Percentiles rank a stretch among this genome's conserved stretches.
Conservation (phyloP, 371 early-diverging fungal species). For the Parasitella parasitica region DNA sequence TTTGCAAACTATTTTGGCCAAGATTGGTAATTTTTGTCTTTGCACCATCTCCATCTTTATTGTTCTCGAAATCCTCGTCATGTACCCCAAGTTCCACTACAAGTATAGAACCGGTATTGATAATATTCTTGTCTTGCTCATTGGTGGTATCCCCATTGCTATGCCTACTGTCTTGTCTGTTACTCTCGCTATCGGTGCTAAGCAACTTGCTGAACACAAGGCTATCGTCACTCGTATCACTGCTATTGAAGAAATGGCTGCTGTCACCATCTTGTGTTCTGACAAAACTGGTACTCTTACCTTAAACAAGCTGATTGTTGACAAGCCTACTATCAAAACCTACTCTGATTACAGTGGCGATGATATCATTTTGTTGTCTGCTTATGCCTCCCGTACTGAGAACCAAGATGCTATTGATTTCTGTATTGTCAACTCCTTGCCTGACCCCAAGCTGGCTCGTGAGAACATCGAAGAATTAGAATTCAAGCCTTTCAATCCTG, state of each 20-base stretch:
- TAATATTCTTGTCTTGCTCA: constrained; percentile 74
- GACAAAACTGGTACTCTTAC: constrained; percentile 98
- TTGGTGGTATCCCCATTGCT: constrained; percentile 82
- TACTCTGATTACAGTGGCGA: constrained; percentile 59
- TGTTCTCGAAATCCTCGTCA: constrained; percentile 78
- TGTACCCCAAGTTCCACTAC: constrained; percentile 79
- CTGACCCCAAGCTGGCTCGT: constrained; percentile 60
- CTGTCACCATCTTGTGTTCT: constrained; percentile 90
- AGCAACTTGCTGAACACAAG: constrained; percentile 90
- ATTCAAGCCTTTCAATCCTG: constrained; percentile 91
- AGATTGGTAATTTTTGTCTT: constrained; percentile 90
- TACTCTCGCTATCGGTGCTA: constrained; percentile 93
- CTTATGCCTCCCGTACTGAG: constrained; percentile 72
- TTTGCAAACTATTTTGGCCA: constrained; percentile 85
- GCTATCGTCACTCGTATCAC: constrained; percentile 90
- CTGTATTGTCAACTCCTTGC: constrained; percentile 70
- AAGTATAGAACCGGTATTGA: constrained; percentile 70
- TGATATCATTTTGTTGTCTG: constrained; percentile 63
- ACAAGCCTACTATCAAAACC: constrained; percentile 61
- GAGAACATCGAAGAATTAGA: constrained; percentile 68
- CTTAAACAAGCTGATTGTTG: constrained; percentile 87
- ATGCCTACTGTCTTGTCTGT: constrained; percentile 89
- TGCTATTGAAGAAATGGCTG: constrained; percentile 92
- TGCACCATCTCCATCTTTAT: constrained; percentile 71
- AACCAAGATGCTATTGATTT: constrained; percentile 81